Evolutionary conservation across 2,329 filamentous ascomycete genomes (phyloP).

Genomic region (Paecilomyces sp.): DNA sequence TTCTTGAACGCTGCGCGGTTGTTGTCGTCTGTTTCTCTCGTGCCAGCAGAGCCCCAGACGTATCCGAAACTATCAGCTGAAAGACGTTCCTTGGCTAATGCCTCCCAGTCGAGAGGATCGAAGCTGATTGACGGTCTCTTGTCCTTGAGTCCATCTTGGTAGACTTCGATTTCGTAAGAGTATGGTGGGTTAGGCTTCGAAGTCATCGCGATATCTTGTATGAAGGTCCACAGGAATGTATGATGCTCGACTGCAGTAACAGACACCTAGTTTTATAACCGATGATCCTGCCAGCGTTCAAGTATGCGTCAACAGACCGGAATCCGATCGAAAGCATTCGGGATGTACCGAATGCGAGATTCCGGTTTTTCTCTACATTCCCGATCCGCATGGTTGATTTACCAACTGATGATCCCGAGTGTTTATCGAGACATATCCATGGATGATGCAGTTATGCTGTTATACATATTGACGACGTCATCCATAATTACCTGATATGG

Average conservation of each 20-base stretch:
- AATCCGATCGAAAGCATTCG: neutral
- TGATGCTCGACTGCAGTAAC: neutral
- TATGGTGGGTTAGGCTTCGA: neutral
- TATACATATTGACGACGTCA: neutral
- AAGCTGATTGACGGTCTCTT: constrained; percentile 47
- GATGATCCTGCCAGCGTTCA: neutral
- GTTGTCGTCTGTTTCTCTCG: constrained; percentile 18
- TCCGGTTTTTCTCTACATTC: neutral
- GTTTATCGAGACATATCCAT: neutral
- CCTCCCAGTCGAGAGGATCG: constrained; percentile 48
- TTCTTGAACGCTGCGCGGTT: constrained; percentile 23
- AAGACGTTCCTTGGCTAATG: constrained; percentile 44
- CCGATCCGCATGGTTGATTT: neutral
- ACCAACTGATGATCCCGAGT: neutral
- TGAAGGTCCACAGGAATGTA: neutral
- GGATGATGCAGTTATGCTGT: neutral
- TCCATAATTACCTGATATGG: neutral
- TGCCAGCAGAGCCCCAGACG: constrained; percentile 50
- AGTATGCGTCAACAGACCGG: neutral
- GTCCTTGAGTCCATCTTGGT: constrained; percentile 41
- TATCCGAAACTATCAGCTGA: constrained; percentile 49
- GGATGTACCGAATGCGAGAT: neutral
- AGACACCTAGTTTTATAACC: neutral
- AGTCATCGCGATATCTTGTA: neutral
- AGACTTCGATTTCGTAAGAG: constrained; percentile 35